phyloP scores from a whole-genome alignment of 1,284 basidiomycete genomes.

The Thelephora terrestris region DNA sequence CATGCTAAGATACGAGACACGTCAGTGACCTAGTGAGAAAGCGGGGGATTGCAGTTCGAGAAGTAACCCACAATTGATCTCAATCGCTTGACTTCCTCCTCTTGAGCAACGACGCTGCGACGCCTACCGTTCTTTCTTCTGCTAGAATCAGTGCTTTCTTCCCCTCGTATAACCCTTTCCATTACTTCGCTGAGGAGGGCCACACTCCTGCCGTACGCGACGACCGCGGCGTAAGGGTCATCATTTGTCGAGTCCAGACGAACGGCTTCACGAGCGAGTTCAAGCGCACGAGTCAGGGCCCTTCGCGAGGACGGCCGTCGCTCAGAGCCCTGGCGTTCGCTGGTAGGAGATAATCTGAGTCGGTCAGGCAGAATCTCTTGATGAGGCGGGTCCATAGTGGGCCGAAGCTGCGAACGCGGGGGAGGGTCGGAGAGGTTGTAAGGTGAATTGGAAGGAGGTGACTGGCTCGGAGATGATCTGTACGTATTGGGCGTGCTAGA shows the following conservation, averaged over 20 bases:
- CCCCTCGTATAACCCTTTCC: conserved; percentile 74
- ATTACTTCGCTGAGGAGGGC: conserved; percentile 76
- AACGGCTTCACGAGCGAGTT: conserved; percentile 76
- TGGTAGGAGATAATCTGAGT: conserved; percentile 34
- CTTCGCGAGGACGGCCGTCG: conserved; percentile 59
- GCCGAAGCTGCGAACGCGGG: conserved; percentile 29
- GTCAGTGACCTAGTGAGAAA: conserved; percentile 5
- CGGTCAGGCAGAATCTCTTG: conserved; percentile 33
- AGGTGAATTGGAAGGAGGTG: conserved; percentile 24
- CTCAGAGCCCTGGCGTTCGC: conserved; percentile 28
- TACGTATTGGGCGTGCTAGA: conserved; percentile 31
- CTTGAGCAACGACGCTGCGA: conserved; percentile 72
- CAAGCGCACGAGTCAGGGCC: conserved; percentile 67
- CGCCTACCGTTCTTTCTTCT: conserved; percentile 49
- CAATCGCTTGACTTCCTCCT: conserved; percentile 71
- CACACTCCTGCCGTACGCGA: conserved; percentile 74
- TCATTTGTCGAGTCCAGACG: conserved; percentile 72
- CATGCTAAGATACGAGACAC: conserved; percentile 44
- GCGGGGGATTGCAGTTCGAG: conserved; percentile 10
- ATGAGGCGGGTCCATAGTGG: conserved; percentile 14
- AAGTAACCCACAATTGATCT: conserved; percentile 65
- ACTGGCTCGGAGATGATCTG: conserved; percentile 18
- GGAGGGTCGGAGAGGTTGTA: conserved; percentile 51
- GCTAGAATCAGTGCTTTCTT: conserved; percentile 56
- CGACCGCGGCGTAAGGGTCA: conserved; percentile 71